Base-by-base conservation (phyloP, 108 stramenopile species). In the Stephanodiscus minutulus region DNA sequence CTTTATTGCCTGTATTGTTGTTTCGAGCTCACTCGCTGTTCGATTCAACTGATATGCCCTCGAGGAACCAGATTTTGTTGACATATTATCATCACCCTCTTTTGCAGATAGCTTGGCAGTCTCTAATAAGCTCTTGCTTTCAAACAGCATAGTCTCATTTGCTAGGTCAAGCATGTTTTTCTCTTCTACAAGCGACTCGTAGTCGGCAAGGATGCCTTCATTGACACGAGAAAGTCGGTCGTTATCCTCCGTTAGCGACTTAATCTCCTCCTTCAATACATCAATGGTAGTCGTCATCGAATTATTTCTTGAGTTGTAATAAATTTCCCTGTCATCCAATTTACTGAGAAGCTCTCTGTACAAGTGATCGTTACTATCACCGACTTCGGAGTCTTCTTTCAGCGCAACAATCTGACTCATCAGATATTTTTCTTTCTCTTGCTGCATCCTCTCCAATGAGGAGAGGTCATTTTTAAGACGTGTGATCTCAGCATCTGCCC, bases 21-120 rank as follows among this genome's bases (percentile, higher is more conserved):
- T 27, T 52, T 80, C 71, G 8, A 80, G 62, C 28, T 80, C 79
- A 64, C 60, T 54, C 13, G 65, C 70, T 72, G 79, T 80, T 49
- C 67, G 71, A 18, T 49, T 66, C n/a, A 69, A 9, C 12, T 63
- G 60, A 27, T 59, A 55, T 47, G 50, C 62, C 25, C 33, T 29
- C 1, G 76, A 64, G 4, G 29, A 36, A 36, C 49, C 29, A 25
- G 79, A 80, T 24, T 61, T 33, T 63, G 53, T 47, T 12, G 79
- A 80, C 20, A 24, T 28, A 12, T 80, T 28, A 12, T 80, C 79
- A 59, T 80, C 79, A 9, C 29, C 17, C 13, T 70, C 29, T 53
- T 41, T 70, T 43, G 33, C 15, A 24, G 35, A 24, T 5, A 50
- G 17, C n/a, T 62, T 56, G 22, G 43, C 43, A 28, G 55, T 66